Conservation (phyloP, 2,329 filamentous ascomycete genomes). For the Trichoderma guizhouense region DNA sequence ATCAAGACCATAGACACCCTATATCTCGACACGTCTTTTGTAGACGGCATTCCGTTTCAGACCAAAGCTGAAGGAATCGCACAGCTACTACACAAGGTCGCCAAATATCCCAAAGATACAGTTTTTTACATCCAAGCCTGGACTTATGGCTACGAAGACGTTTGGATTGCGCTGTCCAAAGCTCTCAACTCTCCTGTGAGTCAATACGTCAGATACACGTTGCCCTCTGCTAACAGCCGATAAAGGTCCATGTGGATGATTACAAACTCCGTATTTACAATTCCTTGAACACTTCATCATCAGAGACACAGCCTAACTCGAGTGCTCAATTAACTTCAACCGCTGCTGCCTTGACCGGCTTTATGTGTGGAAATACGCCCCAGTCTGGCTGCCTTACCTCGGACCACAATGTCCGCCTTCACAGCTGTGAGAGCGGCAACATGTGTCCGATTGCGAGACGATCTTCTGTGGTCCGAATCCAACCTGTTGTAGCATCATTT, state of each 20-base stretch:
- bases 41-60: slow-evolving; percentile 45
- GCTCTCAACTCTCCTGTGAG: slow-evolving; percentile 61
- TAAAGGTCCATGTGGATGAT: slow-evolving; percentile 72
- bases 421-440: slow-evolving; percentile 79
- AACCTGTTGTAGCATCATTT: slow-evolving; percentile 69
- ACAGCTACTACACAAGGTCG: slow-evolving; percentile 69
- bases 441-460: slow-evolving; percentile 50
- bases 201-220: not conserved
- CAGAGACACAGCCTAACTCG: slow-evolving; percentile 37
- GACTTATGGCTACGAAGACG: slow-evolving; percentile 89
- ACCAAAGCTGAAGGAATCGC: slow-evolving; percentile 70
- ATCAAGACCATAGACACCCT: slow-evolving; percentile 70
- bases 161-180: slow-evolving; percentile 78
- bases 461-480: slow-evolving; percentile 66
- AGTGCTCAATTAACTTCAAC: slow-evolving; percentile 51
- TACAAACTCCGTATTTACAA: slow-evolving; percentile 75
- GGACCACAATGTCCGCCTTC: slow-evolving; percentile 61
- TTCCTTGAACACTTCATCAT: slow-evolving; percentile 50
- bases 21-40: slow-evolving; percentile 85
- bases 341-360: slow-evolving; percentile 68
- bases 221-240: slow-evolving; percentile 14
- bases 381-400: slow-evolving; percentile 70
- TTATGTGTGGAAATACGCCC: slow-evolving; percentile 67
- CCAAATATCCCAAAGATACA: slow-evolving; percentile 66
- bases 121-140: slow-evolving; percentile 82